Conservation (phyloP, 106 monocot species). For the Amphibolis antarctica region DNA sequence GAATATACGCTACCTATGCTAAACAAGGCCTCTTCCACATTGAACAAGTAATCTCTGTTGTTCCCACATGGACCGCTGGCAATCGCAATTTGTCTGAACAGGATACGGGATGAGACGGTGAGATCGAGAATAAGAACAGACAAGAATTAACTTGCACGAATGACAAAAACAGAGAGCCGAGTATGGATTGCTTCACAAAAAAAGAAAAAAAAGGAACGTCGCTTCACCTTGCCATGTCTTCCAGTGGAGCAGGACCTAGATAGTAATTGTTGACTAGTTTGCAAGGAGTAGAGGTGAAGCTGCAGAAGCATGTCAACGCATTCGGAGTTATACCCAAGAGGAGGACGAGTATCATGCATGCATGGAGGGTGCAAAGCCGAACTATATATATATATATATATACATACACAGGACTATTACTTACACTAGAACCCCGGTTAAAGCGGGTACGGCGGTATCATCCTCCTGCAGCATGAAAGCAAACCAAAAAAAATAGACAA, state of each 20-base stretch:
- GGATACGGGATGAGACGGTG: too few species aligned
- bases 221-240: slow-evolving; percentile 88
- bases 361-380: neutral
- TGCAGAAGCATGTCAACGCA: slow-evolving; percentile 5
- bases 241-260: slow-evolving; percentile 74
- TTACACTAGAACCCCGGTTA: slow-evolving; percentile 71
- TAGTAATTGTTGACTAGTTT: slow-evolving; percentile 57
- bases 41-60: too few species aligned
- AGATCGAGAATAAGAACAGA: too few species aligned
- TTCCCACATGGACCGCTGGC: too few species aligned
- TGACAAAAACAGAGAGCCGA: too few species aligned
- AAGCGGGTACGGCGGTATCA: slow-evolving; percentile 22
- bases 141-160: too few species aligned
- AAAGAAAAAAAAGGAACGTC: too few species aligned
- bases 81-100: too few species aligned
- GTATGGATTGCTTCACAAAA: too few species aligned
- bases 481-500: slow-evolving; percentile 3
- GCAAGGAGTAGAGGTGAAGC: slow-evolving; percentile 46
- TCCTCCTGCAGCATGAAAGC: slow-evolving; percentile 63
- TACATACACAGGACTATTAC: neutral
- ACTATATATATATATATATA: neutral
- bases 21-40: too few species aligned
- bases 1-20: too few species aligned
- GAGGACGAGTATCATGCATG: neutral
- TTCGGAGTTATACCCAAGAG: neutral